Evolutionary conservation across 192 early-diverging fungal genomes (phyloP), one percentile per base, ranked within the genome.

Genomic region (Podila minutissima): DNA sequence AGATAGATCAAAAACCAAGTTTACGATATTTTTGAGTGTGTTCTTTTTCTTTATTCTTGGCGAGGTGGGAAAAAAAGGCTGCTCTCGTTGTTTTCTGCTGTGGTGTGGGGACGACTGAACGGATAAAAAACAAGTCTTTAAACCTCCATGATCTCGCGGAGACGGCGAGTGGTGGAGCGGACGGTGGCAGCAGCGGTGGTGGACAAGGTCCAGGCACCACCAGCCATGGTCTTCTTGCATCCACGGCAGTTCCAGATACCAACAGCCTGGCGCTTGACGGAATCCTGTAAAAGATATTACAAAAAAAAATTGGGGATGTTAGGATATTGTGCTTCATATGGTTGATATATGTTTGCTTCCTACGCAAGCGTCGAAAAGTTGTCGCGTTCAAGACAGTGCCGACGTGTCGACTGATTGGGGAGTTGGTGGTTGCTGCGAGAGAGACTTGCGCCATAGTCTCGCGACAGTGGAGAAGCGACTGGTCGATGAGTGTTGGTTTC

Each of bases 201-300:
- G 89, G 90, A 89, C 66, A 97, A 90, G 68, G 95, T 95, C 95
- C 96, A 99, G 83, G 98, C 98, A 84, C 98, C 98, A 76, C 96
- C 98, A 68, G 98, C 98, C 82, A 98, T 88, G 74, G 86, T 85
- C 93, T 98, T 97, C 84, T 89, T 91, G 92, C 98, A 99, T 69
- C 93, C 95, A 75, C 91, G 89, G 92, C 98, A 99, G 84, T 95
- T 91, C 98, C 98, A 99, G 93, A 99, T 99, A 85, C 97, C 98
- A 79, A 99, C 98, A 67, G 96, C 90, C 64, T 89, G 85, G 82
- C 98, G 94, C 90, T 94, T 95, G 82, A 99, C 96, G 69, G 93
- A 86, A 85, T 97, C 95, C 95, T 94, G 59, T 38, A 22, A 83
- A 83, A 24, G 19, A 24, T 17, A 66, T 11, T 26, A 64, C n/a